Conservation (phyloP, 2,329 filamentous ascomycete species). For the Daldinia eschscholtzii region DNA sequence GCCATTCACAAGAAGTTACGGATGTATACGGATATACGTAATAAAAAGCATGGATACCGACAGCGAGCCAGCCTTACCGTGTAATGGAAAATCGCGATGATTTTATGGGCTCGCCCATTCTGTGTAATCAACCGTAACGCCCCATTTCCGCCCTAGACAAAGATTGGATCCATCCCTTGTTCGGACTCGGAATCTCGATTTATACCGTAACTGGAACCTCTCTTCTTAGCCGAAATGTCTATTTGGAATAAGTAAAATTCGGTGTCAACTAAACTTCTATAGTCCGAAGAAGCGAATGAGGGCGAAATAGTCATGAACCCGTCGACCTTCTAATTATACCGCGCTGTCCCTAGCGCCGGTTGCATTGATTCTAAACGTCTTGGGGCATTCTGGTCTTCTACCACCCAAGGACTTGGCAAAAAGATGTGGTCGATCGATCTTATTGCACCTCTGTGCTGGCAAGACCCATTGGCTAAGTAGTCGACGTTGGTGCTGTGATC, state of each 20-base stretch:
- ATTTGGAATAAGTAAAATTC: not conserved
- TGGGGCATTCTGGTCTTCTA: constrained; percentile 1
- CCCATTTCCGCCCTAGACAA: constrained; percentile 6
- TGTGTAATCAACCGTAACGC: constrained; percentile 1
- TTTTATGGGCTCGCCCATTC: constrained; percentile 10
- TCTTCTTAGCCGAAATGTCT: constrained; percentile 9
- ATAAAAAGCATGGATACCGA: not conserved
- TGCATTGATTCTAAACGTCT: constrained; percentile 16
- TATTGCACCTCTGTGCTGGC: not conserved
- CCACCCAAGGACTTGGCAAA: constrained; percentile 26
- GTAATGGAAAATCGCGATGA: constrained; percentile 13
- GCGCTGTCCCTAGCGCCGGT: not conserved
- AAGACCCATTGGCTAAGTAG: constrained; percentile 19
- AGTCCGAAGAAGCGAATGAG: constrained; percentile 5
- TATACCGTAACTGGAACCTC: constrained; percentile 18
- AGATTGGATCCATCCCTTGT: constrained; percentile 1
- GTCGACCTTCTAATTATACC: not conserved
- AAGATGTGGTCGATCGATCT: not conserved
- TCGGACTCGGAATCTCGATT: constrained; percentile 32
- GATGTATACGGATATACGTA: constrained; percentile 1
- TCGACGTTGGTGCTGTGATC: constrained; percentile 24
- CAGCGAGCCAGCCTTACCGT: constrained; percentile 31
- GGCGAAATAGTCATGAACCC: not conserved
- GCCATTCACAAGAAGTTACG: not conserved
- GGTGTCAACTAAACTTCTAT: not conserved